Conservation (phyloP, 192 early-diverging fungal genomes). For the Coemansia sp. region DNA sequence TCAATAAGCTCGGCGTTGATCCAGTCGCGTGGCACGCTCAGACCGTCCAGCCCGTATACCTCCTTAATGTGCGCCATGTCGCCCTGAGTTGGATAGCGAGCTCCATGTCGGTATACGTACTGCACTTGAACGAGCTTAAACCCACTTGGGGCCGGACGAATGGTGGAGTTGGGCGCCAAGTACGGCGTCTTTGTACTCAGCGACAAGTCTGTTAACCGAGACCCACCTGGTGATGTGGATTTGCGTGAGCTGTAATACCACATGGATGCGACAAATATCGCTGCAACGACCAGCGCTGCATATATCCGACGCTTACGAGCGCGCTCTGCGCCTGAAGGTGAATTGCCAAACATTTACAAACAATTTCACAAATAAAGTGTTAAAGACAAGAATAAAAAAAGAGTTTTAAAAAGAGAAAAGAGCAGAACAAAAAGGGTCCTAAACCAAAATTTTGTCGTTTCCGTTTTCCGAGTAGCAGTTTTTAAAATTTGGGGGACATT, state of each 20-base stretch:
- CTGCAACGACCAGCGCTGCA: not conserved
- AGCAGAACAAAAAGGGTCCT: slow-evolving; percentile 10
- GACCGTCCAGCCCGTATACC: slow-evolving; percentile 12
- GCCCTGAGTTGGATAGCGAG: slow-evolving; percentile 27
- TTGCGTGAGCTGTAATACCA: slow-evolving; percentile 9
- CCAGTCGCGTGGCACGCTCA: slow-evolving; percentile 30
- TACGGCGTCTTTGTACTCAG: slow-evolving; percentile 53
- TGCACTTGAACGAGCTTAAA: slow-evolving; percentile 40
- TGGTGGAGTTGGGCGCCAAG: not conserved
- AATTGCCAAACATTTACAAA: slow-evolving; percentile 7
- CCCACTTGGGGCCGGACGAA: not conserved
- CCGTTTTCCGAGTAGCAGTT: not conserved
- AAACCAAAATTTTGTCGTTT: slow-evolving; percentile 1
- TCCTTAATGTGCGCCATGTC: slow-evolving; percentile 20
- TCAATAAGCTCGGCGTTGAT: slow-evolving; percentile 23
- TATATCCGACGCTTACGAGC: not conserved
- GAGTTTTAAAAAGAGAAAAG: not conserved
- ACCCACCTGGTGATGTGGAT: not conserved
- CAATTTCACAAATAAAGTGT: not conserved
- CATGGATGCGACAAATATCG: not conserved
- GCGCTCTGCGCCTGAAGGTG: not conserved
- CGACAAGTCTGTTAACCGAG: slow-evolving; percentile 11
- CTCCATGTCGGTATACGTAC: slow-evolving; percentile 38
- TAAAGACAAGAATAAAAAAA: not conserved
- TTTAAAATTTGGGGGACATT: not conserved